Evolutionary conservation across 345 rosid genomes (phyloP).

Genomic region (Schrenkiella parvula): DNA sequence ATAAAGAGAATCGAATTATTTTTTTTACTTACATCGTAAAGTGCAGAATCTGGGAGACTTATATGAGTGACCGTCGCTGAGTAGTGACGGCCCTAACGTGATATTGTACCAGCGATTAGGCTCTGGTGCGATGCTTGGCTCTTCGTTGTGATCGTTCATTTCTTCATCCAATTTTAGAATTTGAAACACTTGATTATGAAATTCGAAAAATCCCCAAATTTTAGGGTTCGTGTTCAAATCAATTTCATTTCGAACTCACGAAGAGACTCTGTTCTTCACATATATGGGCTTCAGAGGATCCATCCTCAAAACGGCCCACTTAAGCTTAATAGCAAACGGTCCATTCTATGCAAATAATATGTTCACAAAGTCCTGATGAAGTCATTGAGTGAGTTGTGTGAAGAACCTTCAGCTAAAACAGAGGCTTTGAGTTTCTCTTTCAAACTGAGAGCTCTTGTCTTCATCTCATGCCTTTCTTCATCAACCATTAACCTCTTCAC

Average conservation of each 20-base stretch:
- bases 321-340: too few species aligned
- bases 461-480: slow-evolving; percentile 3
- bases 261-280: not conserved
- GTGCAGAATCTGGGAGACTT: slow-evolving; percentile 56
- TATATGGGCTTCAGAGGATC: not conserved
- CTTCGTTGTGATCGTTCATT: slow-evolving; percentile 39
- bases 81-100: slow-evolving; percentile 54
- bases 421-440: slow-evolving; percentile 7
- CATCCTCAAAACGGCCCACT: not conserved
- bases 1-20: not conserved
- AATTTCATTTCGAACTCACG: not conserved
- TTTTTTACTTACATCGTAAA: slow-evolving; percentile 50
- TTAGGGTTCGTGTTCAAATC: slow-evolving; percentile 4
- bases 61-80: slow-evolving; percentile 40
- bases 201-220: not conserved
- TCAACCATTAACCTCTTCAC: slow-evolving; percentile 13
- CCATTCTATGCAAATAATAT: too few species aligned
- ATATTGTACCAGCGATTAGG: slow-evolving; percentile 69
- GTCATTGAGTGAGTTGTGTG: not conserved
- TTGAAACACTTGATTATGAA: not conserved
- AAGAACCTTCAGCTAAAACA: not conserved
- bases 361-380: not conserved
- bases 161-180: not conserved
- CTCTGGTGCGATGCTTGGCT: slow-evolving; percentile 56
- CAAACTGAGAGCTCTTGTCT: not conserved